Base-by-base conservation (phyloP, 2,329 filamentous ascomycete genomes). In the Hymenoscyphus repandus region DNA sequence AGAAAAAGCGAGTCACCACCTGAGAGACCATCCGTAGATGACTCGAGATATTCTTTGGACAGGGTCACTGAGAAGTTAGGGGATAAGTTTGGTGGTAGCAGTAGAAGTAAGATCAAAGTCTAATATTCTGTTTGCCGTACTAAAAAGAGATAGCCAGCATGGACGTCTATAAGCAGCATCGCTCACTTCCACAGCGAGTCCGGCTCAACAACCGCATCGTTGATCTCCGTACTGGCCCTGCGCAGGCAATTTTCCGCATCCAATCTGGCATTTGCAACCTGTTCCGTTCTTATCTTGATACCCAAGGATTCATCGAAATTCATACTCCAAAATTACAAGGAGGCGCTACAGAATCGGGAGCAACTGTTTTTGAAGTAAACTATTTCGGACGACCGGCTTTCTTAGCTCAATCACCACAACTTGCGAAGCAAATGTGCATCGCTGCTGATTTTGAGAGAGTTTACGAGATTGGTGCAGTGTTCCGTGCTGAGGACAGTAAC, bases 401-500 rank as follows among this genome's bases (percentile, higher is more conserved):
- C 73, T 72, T 96, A 12, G 91, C 91, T 0, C 91, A 96, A 71
- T 95, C 88, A 55, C 91, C 91, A 6, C 91, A 96, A 68, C 70
- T 96, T 57, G 88, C 89, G 47, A 96, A 96, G 72, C 91, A 96
- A 69, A 92, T 95, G 87, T 81, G 83, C 46, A 90, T 96, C 37
- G 88, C 90, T 5, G 85, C 90, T 27, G 91, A 96, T 66, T 93
- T 96, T 65, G 85, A 86, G 51, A 83, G 85, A 45, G 91, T 96
- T 6, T 96, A 92, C 63, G 91, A 96, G 66, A 85, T 93, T 57
- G 89, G 89, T 13, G 84, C 88, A 2, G 90, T 96, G 6, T 96
- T 96, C 76, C 83, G 91, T 59, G 91, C 91, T 0, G 91, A 96
- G 67, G 95, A 96, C 72, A 95, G 88, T 65, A 96, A 96, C 69